Evolutionary conservation across 352 stramenopile genomes (phyloP).

Genomic region (Albugo candida): DNA sequence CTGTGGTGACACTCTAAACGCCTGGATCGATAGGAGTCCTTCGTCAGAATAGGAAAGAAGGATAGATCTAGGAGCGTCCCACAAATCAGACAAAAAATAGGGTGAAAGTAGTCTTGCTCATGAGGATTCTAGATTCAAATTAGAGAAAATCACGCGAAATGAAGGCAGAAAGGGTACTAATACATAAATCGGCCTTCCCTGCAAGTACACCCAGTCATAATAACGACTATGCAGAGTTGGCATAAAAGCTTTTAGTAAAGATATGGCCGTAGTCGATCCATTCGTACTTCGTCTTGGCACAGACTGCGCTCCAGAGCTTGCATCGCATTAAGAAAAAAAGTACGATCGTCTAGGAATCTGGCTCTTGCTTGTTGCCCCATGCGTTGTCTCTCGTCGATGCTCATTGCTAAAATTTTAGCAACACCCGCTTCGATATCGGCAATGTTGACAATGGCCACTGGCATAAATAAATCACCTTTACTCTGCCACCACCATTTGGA

Average conservation of each 20-base stretch:
- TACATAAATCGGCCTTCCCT: no score
- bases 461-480: constrained; percentile 72
- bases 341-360: constrained; percentile 57
- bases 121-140: no score
- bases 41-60: no score
- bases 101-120: no score
- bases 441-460: constrained; percentile 33
- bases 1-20: no score
- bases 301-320: constrained; percentile 50
- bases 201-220: no score
- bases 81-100: no score
- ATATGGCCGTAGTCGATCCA: constrained; percentile 56
- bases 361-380: constrained; percentile 46
- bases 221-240: no score
- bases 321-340: constrained; percentile 69
- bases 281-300: constrained; percentile 57
- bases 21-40: no score
- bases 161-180: no score
- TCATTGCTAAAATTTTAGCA: constrained; percentile 48
- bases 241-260: constrained; percentile 24
- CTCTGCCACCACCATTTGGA: constrained; percentile 65
- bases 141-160: no score
- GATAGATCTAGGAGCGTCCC: no score
- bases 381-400: constrained; percentile 42
- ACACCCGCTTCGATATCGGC: constrained; percentile 44